phyloP scores from a whole-genome alignment of 2,329 filamentous ascomycete species.

The Ramichloridium luteum region DNA sequence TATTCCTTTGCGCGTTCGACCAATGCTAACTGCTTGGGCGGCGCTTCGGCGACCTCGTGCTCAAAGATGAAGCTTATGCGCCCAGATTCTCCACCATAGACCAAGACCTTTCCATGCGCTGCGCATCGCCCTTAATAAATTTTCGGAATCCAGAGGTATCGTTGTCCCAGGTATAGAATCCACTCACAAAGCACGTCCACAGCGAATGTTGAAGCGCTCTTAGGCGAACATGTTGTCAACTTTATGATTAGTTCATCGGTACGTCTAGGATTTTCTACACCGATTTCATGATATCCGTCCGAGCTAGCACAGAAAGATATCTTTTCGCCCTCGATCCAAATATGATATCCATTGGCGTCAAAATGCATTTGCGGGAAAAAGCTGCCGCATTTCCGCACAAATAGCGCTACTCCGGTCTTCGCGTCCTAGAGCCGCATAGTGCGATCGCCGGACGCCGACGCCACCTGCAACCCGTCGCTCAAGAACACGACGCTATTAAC shows the following conservation, averaged over 20 bases:
- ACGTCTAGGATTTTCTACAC: conserved; percentile 1
- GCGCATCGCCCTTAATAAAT: not conserved
- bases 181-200: not conserved
- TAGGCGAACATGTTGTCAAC: not conserved
- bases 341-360: not conserved
- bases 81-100: not conserved
- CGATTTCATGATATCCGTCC: not conserved
- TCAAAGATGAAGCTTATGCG: conserved; percentile 1
- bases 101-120: not conserved
- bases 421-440: not conserved
- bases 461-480: conserved; percentile 1
- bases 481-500: conserved; percentile 1
- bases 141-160: conserved; percentile 1
- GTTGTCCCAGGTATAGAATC: conserved; percentile 1
- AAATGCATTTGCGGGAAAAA: not conserved
- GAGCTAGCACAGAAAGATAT: not conserved
- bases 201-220: conserved; percentile 1
- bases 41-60: not conserved
- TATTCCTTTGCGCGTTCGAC: conserved; percentile 1
- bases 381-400: conserved; percentile 1
- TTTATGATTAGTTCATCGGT: not conserved
- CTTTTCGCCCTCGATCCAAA: conserved; percentile 1
- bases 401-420: conserved; percentile 1
- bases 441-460: not conserved
- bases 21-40: not conserved